Conservation (phyloP, 768 basidiomycete species). For the Tylopilus vinaceipallidus region DNA sequence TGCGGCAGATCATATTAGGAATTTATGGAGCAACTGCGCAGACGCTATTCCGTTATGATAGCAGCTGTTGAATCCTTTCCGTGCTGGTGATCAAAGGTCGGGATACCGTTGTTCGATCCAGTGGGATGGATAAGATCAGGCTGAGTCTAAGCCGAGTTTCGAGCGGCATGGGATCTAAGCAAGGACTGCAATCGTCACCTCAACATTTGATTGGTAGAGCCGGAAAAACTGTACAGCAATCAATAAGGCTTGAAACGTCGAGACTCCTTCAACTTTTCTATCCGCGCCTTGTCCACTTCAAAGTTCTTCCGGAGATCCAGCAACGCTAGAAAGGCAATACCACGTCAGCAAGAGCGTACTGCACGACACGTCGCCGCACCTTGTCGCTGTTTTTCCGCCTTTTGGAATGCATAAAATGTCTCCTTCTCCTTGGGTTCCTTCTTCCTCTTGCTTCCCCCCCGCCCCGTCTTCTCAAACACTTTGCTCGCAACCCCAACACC, state of each 20-base stretch:
- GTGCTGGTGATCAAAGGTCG: neutral
- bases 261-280: constrained; percentile 54
- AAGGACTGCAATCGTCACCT: neutral
- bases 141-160: neutral
- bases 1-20: neutral
- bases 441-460: constrained; percentile 42
- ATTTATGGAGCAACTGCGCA: too few species aligned
- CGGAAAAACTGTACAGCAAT: too few species aligned
- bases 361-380: constrained; percentile 42
- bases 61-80: neutral
- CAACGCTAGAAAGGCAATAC: constrained; percentile 39
- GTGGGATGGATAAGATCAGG: neutral
- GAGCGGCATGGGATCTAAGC: too few species aligned
- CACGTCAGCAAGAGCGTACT: neutral
- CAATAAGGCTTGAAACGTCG: constrained; percentile 88
- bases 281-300: constrained; percentile 77
- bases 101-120: too few species aligned
- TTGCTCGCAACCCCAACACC: constrained; percentile 68
- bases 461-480: constrained; percentile 41
- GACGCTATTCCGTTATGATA: too few species aligned
- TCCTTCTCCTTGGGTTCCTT: constrained; percentile 68
- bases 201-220: too few species aligned
- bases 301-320: constrained; percentile 71
- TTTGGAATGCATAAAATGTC: constrained; percentile 88
- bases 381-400: constrained; percentile 83